phyloP scores from a whole-genome alignment of 2,329 filamentous ascomycete genomes.

The Epichloe hybrida region DNA sequence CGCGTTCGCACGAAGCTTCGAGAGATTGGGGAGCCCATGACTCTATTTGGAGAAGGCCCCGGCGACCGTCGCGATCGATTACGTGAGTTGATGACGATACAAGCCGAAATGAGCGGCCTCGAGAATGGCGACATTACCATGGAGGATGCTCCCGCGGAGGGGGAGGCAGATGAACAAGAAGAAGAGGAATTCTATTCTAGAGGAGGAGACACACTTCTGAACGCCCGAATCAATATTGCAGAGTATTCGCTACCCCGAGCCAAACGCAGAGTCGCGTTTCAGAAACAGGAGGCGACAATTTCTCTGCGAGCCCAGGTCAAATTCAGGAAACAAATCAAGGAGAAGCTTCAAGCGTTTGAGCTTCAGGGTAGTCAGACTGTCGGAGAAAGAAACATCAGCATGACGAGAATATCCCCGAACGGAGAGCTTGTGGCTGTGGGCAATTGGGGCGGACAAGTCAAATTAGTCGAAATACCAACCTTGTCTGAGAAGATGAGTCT shows the following conservation, averaged over 20 bases:
- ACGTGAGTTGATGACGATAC: conserved; percentile 63
- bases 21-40: conserved; percentile 84
- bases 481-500: conserved; percentile 63
- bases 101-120: conserved; percentile 47
- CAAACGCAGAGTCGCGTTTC: conserved; percentile 60
- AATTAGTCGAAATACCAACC: conserved; percentile 70
- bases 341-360: conserved; percentile 69
- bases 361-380: conserved; percentile 89
- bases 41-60: conserved; percentile 82
- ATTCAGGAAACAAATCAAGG: conserved; percentile 79
- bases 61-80: conserved; percentile 77
- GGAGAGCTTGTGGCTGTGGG: conserved; percentile 75
- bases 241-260: conserved; percentile 73
- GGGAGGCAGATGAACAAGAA: conserved; percentile 59
- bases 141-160: conserved; percentile 45
- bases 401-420: conserved; percentile 80
- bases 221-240: conserved; percentile 67
- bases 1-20: conserved; percentile 70
- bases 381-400: conserved; percentile 79
- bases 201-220: conserved; percentile 59
- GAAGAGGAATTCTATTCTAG: conserved; percentile 95
- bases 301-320: conserved; percentile 82
- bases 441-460: conserved; percentile 85
- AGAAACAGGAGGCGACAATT: conserved; percentile 70
- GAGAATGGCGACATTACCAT: conserved; percentile 46